Conservation (phyloP, 129 eudicot species). For the Saposhnikovia divaricata region DNA sequence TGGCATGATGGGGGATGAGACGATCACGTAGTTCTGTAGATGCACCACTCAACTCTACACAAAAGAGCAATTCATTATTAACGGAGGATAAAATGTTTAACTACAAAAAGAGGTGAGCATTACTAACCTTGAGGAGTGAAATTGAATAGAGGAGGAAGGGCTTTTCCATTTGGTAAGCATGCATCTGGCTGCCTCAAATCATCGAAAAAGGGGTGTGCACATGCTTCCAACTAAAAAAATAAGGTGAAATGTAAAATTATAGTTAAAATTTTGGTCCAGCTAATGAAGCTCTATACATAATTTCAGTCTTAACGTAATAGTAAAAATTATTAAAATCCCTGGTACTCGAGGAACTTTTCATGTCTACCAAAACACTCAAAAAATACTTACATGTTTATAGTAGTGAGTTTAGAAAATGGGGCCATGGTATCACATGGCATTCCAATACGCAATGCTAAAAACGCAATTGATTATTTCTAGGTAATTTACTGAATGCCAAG, state of each 20-base stretch:
- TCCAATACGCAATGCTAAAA: background rate
- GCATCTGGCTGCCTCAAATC: conserved; percentile 69
- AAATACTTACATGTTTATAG: background rate
- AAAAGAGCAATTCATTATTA: background rate
- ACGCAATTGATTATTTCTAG: background rate
- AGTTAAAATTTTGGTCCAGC: background rate
- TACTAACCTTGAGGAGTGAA: conserved; percentile 77
- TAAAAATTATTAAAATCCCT: background rate
- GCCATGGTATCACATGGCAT: background rate
- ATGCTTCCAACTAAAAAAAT: conserved; percentile 75
- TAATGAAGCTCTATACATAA: background rate
- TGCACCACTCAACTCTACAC: conserved; percentile 72
- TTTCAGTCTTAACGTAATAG: background rate
- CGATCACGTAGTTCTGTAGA: conserved; percentile 71
- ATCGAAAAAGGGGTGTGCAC: conserved; percentile 89
- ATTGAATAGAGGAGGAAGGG: conserved; percentile 82
- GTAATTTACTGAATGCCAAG: background rate
- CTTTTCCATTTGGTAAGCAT: conserved; percentile 72
- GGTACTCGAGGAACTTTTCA: background rate
- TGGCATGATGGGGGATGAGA: conserved; percentile 56
- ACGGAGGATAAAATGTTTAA: background rate
- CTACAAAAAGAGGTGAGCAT: background rate
- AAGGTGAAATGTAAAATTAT: background rate
- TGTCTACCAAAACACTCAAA: background rate
- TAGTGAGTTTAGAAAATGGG: background rate